phyloP scores from a whole-genome alignment of 441 rosid genomes.

The Gossypium schwendimanii region DNA sequence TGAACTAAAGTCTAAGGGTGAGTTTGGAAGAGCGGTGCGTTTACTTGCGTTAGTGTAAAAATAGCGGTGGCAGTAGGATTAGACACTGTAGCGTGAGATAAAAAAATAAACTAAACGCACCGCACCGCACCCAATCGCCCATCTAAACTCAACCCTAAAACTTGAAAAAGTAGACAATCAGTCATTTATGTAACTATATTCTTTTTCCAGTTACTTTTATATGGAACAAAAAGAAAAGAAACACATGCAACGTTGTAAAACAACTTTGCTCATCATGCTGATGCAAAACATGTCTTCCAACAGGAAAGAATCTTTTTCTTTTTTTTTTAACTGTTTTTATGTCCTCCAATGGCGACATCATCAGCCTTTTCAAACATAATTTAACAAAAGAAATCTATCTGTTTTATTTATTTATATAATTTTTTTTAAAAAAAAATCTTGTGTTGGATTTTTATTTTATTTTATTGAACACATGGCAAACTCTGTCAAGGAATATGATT shows the following conservation, averaged over 20 bases:
- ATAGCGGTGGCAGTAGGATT: too few relatives aligned
- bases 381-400: conserved; percentile 1
- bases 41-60: too few relatives aligned
- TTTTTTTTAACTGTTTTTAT: not conserved
- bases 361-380: not conserved
- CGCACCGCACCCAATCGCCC: too few relatives aligned
- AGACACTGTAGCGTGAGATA: too few relatives aligned
- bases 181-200: not conserved
- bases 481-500: conserved; percentile 19
- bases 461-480: not conserved
- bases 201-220: not conserved
- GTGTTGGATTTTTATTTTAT: not conserved
- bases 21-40: too few relatives aligned
- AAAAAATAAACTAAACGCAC: too few relatives aligned
- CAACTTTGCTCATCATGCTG: not conserved
- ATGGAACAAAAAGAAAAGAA: not conserved
- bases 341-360: conserved; percentile 1
- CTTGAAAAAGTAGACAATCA: not conserved
- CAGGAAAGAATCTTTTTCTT: not conserved
- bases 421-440: not conserved
- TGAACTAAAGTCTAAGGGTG: too few relatives aligned
- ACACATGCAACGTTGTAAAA: not conserved
- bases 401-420: not conserved
- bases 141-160: too few relatives aligned
- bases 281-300: conserved; percentile 4